Evolutionary conservation across 2,329 filamentous ascomycete genomes (phyloP).

Genomic region (Cadophora malorum): DNA sequence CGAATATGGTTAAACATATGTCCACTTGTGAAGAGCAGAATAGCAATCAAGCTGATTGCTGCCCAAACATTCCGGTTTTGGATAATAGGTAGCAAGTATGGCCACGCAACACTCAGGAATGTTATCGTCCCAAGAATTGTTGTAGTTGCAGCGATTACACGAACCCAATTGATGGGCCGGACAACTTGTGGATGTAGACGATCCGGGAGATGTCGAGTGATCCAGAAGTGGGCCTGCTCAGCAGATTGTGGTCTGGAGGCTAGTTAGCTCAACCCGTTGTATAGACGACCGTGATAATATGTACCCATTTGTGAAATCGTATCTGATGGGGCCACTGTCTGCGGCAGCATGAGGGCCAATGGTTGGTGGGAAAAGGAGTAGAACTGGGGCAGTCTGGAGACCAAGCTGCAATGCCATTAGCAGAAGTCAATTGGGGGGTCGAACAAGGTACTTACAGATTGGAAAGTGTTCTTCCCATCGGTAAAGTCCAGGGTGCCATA

Average conservation of each 20-base stretch:
- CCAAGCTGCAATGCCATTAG: slow-evolving; percentile 67
- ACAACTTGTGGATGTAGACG: slow-evolving; percentile 78
- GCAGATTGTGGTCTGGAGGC: slow-evolving; percentile 71
- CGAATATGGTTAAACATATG: slow-evolving; percentile 99
- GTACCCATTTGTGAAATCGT: slow-evolving; percentile 85
- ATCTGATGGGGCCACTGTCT: slow-evolving; percentile 73
- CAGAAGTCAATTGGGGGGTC: slow-evolving; percentile 17
- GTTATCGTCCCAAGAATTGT: slow-evolving; percentile 74
- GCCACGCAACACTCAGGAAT: slow-evolving; percentile 72
- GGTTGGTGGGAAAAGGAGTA: slow-evolving; percentile 88
- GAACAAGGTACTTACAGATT: slow-evolving; percentile 66
- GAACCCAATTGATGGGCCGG: slow-evolving; percentile 87
- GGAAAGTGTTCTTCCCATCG: slow-evolving; percentile 83
- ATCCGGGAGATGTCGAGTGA: slow-evolving; percentile 78
- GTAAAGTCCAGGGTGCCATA: slow-evolving; percentile 88
- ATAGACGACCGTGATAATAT: slow-evolving; percentile 39
- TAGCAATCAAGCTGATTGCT: slow-evolving; percentile 82
- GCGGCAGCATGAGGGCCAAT: slow-evolving; percentile 77
- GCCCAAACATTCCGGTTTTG: slow-evolving; percentile 96
- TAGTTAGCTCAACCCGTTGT: slow-evolving; percentile 14
- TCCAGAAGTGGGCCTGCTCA: slow-evolving; percentile 80
- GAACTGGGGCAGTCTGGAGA: slow-evolving; percentile 91
- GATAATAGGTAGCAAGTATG: slow-evolving; percentile 80
- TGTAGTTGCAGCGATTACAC: slow-evolving; percentile 71
- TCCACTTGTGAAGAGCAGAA: slow-evolving; percentile 92